Evolutionary conservation across 2,329 filamentous ascomycete genomes (phyloP), one percentile per base, ranked within the genome.

Genomic region (Kalaharituber pfeilii): DNA sequence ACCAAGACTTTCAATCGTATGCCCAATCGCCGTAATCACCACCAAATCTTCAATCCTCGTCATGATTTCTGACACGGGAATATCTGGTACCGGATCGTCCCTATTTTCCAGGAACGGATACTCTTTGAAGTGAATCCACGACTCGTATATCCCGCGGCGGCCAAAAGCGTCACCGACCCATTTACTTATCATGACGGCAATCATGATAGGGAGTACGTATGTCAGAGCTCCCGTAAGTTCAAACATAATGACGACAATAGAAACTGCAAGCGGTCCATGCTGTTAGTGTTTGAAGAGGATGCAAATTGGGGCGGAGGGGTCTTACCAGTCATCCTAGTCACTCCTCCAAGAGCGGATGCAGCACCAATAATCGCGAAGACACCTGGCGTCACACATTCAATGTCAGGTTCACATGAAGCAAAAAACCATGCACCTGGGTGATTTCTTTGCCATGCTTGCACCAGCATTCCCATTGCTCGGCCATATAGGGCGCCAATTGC

Each of bases 181-280:
- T 71, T 98, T 98, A 59, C 85, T 85, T 45, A 96, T 76, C 88
- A 98, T 94, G 65, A 98, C 91, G 44, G 88, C 87, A 60, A 98
- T 85, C 91, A 98, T 98, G 68, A 96, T 98, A 53, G 91, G 91
- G 6, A 98, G 78, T 50, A 98, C 89, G 66, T 96, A 96, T 0
- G 87, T 94, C 26, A 98, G 75, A 1, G 91, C 91, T 52, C 91
- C 91, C 0, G 91, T 98, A 54, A 98, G 80, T 71, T 98, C 91
- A 65, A 98, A 98, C 84, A 95, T 95, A 70, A 98, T 98, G 64
- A 96, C 91, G 3, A 98, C 89, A 61, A 98, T 95, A 11, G 88
- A 95, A 9, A 95, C 87, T 47, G 13, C 13, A 57, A 33, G 22
- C 27, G 22, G n/a, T 4, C 20, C 6, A 50, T 24, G 2, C 25